phyloP scores from a whole-genome alignment of 139 green algal genomes.

The Auxenochlorella pyrenoidosa region DNA sequence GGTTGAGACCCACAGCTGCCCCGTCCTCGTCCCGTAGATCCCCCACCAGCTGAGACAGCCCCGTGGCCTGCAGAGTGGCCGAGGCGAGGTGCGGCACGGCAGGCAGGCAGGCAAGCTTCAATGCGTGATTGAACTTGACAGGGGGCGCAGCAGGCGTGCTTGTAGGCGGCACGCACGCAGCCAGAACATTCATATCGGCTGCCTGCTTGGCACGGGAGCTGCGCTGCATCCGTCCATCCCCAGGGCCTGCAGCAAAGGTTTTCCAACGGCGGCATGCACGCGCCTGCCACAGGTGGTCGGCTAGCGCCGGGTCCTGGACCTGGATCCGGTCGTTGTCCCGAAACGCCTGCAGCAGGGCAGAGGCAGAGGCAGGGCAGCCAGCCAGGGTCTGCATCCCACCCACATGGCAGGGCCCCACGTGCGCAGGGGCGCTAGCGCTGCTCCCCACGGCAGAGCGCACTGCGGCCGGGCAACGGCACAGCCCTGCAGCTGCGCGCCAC shows the following conservation, averaged over 20 bases:
- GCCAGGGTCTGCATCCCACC: neutral
- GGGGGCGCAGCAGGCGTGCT: no score
- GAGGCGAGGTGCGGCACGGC: no score
- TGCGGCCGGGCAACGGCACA: no score
- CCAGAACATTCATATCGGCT: no score
- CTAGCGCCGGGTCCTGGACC: slow-evolving; percentile 28
- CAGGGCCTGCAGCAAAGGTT: no score
- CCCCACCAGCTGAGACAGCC: slow-evolving; percentile 40
- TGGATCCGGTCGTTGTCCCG: slow-evolving; percentile 67
- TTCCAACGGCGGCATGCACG: neutral
- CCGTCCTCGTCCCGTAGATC: slow-evolving; percentile 36
- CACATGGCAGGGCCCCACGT: neutral
- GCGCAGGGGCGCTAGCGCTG: no score
- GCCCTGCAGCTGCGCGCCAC: no score
- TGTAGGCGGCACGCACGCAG: no score
- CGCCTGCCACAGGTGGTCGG: slow-evolving; percentile 39
- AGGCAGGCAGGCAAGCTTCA: neutral
- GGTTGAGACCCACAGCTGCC: slow-evolving; percentile 58
- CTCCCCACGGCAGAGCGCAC: no score
- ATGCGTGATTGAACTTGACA: no score
- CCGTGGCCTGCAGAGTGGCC: neutral
- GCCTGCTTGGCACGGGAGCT: no score
- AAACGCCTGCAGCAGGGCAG: slow-evolving; percentile 39
- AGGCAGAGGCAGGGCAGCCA: neutral
- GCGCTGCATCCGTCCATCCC: no score